These are phyloP conservation scores for Colletotrichum chrysophilum DNA, from an alignment of 2,329 filamentous ascomycete species.

Conservation along the genomic window DNA sequence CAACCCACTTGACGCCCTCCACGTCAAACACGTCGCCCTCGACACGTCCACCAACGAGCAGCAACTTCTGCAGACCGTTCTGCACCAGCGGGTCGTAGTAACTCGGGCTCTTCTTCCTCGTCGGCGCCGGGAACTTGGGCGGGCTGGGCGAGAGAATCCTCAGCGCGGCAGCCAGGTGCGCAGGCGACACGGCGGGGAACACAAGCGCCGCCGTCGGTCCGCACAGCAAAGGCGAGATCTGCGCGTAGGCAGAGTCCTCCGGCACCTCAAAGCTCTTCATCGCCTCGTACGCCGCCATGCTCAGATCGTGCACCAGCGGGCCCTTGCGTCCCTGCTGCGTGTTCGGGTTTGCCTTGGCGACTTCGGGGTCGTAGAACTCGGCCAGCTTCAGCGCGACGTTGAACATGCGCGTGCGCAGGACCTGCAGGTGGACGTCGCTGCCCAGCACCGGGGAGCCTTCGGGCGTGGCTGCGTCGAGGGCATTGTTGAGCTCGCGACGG, in stretches of 20 bases:
- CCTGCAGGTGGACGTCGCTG: slow-evolving; percentile 75
- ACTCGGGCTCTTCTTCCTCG: slow-evolving; percentile 75
- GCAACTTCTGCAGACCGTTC: slow-evolving; percentile 82
- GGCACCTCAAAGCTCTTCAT: slow-evolving; percentile 43
- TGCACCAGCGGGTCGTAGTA: slow-evolving; percentile 85
- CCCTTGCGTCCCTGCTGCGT: slow-evolving; percentile 33
- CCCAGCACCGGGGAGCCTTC: slow-evolving; percentile 53
- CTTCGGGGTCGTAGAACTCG: slow-evolving; percentile 74
- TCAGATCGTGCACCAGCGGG: slow-evolving; percentile 56
- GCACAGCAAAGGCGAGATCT: slow-evolving; percentile 77
- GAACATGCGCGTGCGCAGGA: slow-evolving; percentile 89
- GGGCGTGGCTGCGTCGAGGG: slow-evolving; percentile 46
- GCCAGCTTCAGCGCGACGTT: slow-evolving; percentile 82
- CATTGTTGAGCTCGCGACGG: slow-evolving; percentile 46
- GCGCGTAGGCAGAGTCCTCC: slow-evolving; percentile 49
- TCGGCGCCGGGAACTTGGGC: slow-evolving; percentile 78
- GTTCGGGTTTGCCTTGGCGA: slow-evolving; percentile 28
- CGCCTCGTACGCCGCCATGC: slow-evolving; percentile 54
- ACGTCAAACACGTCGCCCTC: slow-evolving; percentile 86
- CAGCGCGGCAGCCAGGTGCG: slow-evolving; percentile 82
- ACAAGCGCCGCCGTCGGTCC: slow-evolving; percentile 83
- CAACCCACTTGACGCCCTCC: slow-evolving; percentile 68
- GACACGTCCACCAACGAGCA: slow-evolving; percentile 84
- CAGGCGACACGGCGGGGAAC: slow-evolving; percentile 82
- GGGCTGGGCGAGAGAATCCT: slow-evolving; percentile 76